A percentile compares a stretch with the other conserved stretches of the same genome.
These are phyloP conservation scores for Balakata baccata DNA, from an alignment of 345 rosid genomes.

Conservation along the genomic window DNA sequence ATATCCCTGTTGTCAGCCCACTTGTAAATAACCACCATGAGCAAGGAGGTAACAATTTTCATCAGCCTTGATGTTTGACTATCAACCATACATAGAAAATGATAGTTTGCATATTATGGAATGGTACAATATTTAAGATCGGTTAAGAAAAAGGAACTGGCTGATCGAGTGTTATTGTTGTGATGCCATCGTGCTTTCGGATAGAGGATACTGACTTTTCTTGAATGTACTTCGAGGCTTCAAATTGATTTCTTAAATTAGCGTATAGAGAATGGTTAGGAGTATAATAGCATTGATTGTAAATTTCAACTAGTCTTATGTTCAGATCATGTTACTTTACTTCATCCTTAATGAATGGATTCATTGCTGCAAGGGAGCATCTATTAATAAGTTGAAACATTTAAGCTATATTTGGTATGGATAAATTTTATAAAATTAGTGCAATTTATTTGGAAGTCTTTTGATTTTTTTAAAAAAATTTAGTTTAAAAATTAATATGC, in stretches of 20 bases:
- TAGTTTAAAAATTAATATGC: no score
- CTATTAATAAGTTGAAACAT: no score
- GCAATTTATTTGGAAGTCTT: no score
- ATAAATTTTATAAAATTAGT: no score
- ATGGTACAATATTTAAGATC: background rate
- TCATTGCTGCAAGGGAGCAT: no score
- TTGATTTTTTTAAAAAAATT: no score
- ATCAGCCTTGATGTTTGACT: constrained; percentile 49
- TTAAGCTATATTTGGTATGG: no score
- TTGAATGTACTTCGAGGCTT: background rate
- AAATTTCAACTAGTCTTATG: no score
- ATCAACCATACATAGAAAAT: background rate
- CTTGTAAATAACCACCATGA: constrained; percentile 45
- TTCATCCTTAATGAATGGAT: no score
- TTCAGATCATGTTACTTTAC: no score
- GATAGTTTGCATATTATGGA: background rate
- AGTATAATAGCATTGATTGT: no score
- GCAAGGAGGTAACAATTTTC: constrained; percentile 41
- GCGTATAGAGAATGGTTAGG: background rate
- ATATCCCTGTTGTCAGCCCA: constrained; percentile 60
- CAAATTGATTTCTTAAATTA: background rate
- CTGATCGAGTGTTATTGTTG: constrained; percentile 5
- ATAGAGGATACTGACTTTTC: background rate
- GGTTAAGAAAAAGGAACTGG: constrained; percentile 4
- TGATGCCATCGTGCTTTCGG: background rate